Evolutionary conservation across 768 basidiomycete species (phyloP), one percentile per base, ranked within the genome.

Genomic region (Panaeolus papilionaceus): DNA sequence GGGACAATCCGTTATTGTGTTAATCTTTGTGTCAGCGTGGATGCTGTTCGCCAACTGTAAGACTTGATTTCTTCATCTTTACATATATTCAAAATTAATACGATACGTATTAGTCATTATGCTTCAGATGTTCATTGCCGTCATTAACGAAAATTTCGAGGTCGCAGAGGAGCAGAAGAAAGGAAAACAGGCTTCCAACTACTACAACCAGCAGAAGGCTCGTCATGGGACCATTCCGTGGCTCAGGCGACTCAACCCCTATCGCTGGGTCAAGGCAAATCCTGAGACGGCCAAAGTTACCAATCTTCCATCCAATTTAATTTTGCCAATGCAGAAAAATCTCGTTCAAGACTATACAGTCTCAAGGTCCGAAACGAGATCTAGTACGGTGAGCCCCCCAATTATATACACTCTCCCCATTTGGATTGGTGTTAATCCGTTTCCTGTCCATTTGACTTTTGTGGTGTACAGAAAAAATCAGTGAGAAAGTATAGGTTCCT

Each of bases 71-170:
- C 67, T 33, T 12, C 12, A 14, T 61, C 4, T 16, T 0, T 33
- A n/a, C 33, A 64, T 38, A 3, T 18, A 38, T 65, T 37, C 20
- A 23, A 62, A n/a, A 26, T 65, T 68, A 28, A 51, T 62, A 20
- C 45, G 26, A 33, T 33, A 4, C 39, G 26, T 70, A 64, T 7
- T 64, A 96, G 96, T 95, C 82, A 94, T 97, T 72, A 84, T 97
- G 9, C 77, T 97, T 62, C 95, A 97, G 75, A 92, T 98, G 90
- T 98, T 98, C 81, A 94, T 99, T 73, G 97, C 97, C 39, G 95
- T 97, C 54, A 95, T 98, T 83, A 94, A 96, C 73, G 95, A 96
- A 82, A 97, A 96, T 78, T 98, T 99, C 72, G 85, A 90, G 26
- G 89, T 98, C 5, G 95, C 95, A 0, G 97, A 98, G 74, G 94